These are phyloP conservation scores for Fusarium dimerum DNA, from an alignment of 2,329 filamentous ascomycete genomes.

Conservation along the genomic window DNA sequence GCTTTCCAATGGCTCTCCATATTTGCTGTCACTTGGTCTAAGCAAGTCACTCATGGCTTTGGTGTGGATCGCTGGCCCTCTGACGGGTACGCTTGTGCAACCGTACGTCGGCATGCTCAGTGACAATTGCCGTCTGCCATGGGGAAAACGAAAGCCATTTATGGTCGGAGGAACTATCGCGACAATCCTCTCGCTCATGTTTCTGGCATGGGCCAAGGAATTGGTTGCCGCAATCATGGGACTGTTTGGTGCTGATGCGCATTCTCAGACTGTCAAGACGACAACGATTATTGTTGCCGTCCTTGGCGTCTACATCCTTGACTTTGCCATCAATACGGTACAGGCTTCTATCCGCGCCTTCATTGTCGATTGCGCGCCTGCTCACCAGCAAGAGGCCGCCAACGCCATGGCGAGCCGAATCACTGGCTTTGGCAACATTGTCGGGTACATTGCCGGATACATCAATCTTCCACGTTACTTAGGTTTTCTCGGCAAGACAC, in stretches of 20 bases:
- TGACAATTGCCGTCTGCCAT: slow-evolving; percentile 72
- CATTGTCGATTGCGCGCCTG: slow-evolving; percentile 89
- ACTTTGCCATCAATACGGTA: slow-evolving; percentile 96
- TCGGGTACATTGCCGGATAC: slow-evolving; percentile 87
- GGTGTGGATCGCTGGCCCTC: slow-evolving; percentile 81
- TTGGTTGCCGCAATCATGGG: slow-evolving; percentile 67
- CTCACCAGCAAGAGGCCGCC: slow-evolving; percentile 89
- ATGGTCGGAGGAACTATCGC: slow-evolving; percentile 71
- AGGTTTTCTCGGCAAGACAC: slow-evolving; percentile 80
- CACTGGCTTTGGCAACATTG: slow-evolving; percentile 84
- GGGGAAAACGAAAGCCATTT: slow-evolving; percentile 81
- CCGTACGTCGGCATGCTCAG: slow-evolving; percentile 82
- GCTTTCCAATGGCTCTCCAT: slow-evolving; percentile 88
- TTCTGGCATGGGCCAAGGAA: slow-evolving; percentile 73
- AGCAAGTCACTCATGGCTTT: slow-evolving; percentile 81
- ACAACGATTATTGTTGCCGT: slow-evolving; percentile 78
- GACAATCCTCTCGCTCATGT: slow-evolving; percentile 67
- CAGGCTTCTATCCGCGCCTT: slow-evolving; percentile 91
- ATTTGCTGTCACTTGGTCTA: slow-evolving; percentile 75
- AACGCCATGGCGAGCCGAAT: slow-evolving; percentile 93
- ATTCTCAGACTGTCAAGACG: slow-evolving; percentile 64
- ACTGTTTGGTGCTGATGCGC: slow-evolving; percentile 69
- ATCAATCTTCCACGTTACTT: slow-evolving; percentile 73
- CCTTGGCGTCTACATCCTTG: slow-evolving; percentile 83
- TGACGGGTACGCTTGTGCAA: slow-evolving; percentile 78